Evolutionary conservation across 768 basidiomycete species (phyloP).

Genomic region (Hypholoma fasciculare): DNA sequence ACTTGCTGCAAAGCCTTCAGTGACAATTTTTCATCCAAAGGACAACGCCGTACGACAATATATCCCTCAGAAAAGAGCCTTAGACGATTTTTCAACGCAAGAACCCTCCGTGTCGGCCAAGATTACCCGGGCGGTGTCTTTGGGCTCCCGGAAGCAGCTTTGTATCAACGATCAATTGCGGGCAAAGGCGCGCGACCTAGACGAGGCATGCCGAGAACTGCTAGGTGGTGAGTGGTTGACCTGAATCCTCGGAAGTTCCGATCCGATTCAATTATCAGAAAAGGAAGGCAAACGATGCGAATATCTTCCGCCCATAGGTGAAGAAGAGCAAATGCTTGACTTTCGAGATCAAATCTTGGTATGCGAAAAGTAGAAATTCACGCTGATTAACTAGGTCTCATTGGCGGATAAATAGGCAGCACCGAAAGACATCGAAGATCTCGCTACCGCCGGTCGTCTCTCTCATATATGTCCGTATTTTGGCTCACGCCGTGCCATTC

Average conservation of each 20-base stretch:
- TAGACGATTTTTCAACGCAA: slow-evolving; percentile 7
- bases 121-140: slow-evolving; percentile 66
- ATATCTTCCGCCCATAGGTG: slow-evolving; percentile 69
- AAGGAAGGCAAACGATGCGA: slow-evolving; percentile 72
- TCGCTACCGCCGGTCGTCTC: slow-evolving; percentile 70
- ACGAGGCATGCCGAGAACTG: slow-evolving; percentile 86
- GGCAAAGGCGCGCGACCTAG: slow-evolving; percentile 64
- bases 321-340: slow-evolving; percentile 73
- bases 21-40: slow-evolving; percentile 23
- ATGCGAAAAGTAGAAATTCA: slow-evolving; percentile 12
- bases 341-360: slow-evolving; percentile 88
- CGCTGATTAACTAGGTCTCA: background rate
- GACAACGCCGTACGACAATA: background rate
- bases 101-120: slow-evolving; percentile 24
- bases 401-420: slow-evolving; percentile 52
- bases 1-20: slow-evolving; percentile 30
- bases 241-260: background rate
- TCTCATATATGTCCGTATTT: slow-evolving; percentile 89
- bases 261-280: slow-evolving; percentile 33
- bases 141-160: slow-evolving; percentile 88
- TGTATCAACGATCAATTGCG: slow-evolving; percentile 88
- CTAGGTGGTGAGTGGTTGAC: slow-evolving; percentile 53
- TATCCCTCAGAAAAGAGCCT: slow-evolving; percentile 24
- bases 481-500: slow-evolving; percentile 83
- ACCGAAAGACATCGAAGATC: slow-evolving; percentile 94